phyloP scores from a whole-genome alignment of 1,139 yeast genomes.

The Lodderomyces theae region DNA sequence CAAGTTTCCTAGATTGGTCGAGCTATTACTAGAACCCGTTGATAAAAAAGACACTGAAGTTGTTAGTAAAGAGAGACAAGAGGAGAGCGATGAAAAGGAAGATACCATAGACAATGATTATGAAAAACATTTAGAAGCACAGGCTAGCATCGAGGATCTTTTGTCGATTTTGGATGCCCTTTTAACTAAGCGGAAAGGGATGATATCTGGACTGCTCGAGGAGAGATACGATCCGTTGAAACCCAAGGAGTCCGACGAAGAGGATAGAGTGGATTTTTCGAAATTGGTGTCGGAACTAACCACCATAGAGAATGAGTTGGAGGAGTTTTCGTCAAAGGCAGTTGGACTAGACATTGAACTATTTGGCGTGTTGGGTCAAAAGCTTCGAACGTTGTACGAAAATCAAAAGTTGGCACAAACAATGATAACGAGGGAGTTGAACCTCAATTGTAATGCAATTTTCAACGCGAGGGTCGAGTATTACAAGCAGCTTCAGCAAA shows the following conservation, averaged over 20 bases:
- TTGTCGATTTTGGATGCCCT: neutral
- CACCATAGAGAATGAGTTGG: conserved; percentile 26
- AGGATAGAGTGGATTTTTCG: neutral
- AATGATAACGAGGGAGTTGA: conserved; percentile 45
- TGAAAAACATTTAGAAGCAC: conserved; percentile 66
- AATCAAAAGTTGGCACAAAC: conserved; percentile 41
- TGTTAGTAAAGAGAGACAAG: neutral
- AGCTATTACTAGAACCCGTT: neutral
- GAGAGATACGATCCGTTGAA: neutral
- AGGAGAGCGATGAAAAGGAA: neutral
- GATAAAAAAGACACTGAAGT: neutral
- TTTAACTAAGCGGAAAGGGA: neutral
- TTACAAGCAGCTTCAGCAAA: conserved; percentile 77
- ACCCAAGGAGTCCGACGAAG: neutral
- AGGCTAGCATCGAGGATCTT: conserved; percentile 49
- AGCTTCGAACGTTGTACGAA: conserved; percentile 32
- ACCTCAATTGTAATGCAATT: conserved; percentile 55
- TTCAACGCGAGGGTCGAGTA: conserved; percentile 79
- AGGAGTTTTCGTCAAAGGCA: conserved; percentile 11
- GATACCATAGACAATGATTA: conserved; percentile 77
- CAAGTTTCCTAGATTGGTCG: neutral
- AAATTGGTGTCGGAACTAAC: conserved; percentile 21
- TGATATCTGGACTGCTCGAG: conserved; percentile 1
- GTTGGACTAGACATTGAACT: conserved; percentile 22
- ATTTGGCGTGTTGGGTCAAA: conserved; percentile 23